Base-by-base conservation (phyloP, 2,329 filamentous ascomycete genomes). In the Ascomycota sp. region DNA sequence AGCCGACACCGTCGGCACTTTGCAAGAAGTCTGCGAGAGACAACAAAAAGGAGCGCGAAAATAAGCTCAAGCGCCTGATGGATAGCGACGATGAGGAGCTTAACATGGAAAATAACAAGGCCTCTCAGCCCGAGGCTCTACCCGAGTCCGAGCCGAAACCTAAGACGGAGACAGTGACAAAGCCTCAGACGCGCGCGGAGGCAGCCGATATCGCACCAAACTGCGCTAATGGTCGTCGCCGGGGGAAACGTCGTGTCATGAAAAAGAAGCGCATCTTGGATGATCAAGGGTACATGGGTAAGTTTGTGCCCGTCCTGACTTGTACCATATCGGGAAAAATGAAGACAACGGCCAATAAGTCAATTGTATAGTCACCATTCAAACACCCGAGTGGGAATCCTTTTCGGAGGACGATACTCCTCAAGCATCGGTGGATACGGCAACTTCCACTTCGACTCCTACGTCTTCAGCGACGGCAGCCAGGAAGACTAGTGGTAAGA, bases 201-300 rank as follows among this genome's bases (percentile, higher is more conserved):
- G 52, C 58, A 2, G 50, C 62, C 25, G 63, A 66, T 38, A 56
- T 67, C 6, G 56, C 75, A 6, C 66, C 63, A 2, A 69, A 66
- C 36, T 52, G 48, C 6, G 47, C 47, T n/a, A 47, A 59, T 37
- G 78, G 77, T 0, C 68, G 82, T 29, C 66, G 79, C 38, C 70
- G 83, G 40, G 82, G 81, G 26, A 75, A 70, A 49, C 68, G 84
- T 43, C 71, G 76, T 44, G 69, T 93, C 7, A 81, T 79, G 69
- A 83, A 80, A 56, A 92, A 91, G 62, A 79, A 76, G 59, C 83
- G 76, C 31, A 67, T 77, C 36, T 76, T 83, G 51, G 84, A 93
- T 42, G 81, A 84, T 33, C 76, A 92, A 41, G 84, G 84, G 6
- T 93, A 91, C 51, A 66, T 93, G 38, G 78, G 80, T 84, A 62